Evolutionary conservation across 768 basidiomycete genomes (phyloP), one percentile per base, ranked within the genome.

Genomic region (Calvatia gigantea): DNA sequence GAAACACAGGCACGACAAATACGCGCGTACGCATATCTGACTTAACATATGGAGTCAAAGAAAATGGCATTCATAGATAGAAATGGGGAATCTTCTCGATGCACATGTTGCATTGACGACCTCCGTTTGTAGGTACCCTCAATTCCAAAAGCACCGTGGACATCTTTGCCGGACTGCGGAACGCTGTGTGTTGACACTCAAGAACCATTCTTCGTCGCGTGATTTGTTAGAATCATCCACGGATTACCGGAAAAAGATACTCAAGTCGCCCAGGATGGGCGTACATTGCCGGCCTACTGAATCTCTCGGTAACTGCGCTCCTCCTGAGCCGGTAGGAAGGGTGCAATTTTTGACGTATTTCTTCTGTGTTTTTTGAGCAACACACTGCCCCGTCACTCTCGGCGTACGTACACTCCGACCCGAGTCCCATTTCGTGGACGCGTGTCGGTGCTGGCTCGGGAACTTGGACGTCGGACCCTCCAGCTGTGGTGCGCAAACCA

Each of bases 371-470:
- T 32, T 32, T n/a, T 9, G 19, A 12, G 25, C 38, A 14, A n/a
- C 27, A 14, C 54, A 55, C 54, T 47, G 45, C 54, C 43, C 17
- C 41, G 3, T 42, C 41, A 4, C 44, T 19, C 33, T 39, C 28
- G 44, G 43, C n/a, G 14, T 25, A 23, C 21, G 46, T 31, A 17
- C 46, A 35, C 41, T 7, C n/a, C 27, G 45, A 28, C 21, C 33
- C 54, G 54, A 37, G 33, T 37, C 35, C 37, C 35, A 37, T 47
- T 55, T 38, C 45, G 44, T 27, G 15, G 28, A 29, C n/a, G 4
- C 21, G 52, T 35, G 43, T 21, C 43, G 38, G 44, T 53, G 15
- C 9, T 56, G 54, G 29, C 54, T 56, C 54, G 54, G 54, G 54
- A 56, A 56, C 53, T 15, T 21, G 23, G 43, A 45, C 43, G 38